These are phyloP conservation scores for Sporopachydermia lactativora DNA, from an alignment of 805 yeast species.

Conservation along the genomic window DNA sequence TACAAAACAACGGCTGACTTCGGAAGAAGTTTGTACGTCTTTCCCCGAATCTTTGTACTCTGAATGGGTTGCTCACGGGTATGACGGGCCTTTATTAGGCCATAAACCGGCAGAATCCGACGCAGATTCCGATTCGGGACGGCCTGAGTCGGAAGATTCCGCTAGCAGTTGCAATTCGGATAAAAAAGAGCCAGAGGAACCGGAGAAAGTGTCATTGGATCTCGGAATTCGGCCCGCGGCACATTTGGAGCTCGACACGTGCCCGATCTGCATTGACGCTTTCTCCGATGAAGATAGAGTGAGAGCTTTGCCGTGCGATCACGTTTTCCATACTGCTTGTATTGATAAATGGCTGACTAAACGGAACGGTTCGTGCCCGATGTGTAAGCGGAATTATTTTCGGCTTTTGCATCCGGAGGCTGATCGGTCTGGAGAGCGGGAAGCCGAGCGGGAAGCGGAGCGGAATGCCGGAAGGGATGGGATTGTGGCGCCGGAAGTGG, in stretches of 20 bases:
- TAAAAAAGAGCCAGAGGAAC: not conserved
- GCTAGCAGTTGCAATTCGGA: not conserved
- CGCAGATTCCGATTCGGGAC: no score
- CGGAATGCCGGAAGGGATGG: not conserved
- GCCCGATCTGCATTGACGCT: conserved; percentile 55
- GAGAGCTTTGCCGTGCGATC: conserved; percentile 57
- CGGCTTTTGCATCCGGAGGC: not conserved
- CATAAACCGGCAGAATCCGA: not conserved
- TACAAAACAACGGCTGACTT: not conserved
- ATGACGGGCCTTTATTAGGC: not conserved
- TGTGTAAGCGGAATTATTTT: conserved; percentile 53
- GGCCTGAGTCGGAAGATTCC: not conserved
- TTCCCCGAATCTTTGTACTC: not conserved
- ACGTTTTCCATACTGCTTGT: conserved; percentile 56
- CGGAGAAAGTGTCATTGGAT: not conserved
- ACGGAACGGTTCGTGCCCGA: conserved; percentile 59
- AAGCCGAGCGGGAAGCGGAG: not conserved
- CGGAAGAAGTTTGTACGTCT: not conserved
- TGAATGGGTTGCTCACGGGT: not conserved
- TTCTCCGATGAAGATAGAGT: conserved; percentile 43
- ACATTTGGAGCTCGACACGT: conserved; percentile 27
- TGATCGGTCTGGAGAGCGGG: not conserved
- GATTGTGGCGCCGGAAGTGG: not conserved
- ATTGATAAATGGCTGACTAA: conserved; percentile 58
- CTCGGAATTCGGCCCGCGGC: not conserved